Evolutionary conservation across 75 land plant genomes (phyloP), one percentile per base, ranked within the genome.

Genomic region (Chamaecyparis obtusa): DNA sequence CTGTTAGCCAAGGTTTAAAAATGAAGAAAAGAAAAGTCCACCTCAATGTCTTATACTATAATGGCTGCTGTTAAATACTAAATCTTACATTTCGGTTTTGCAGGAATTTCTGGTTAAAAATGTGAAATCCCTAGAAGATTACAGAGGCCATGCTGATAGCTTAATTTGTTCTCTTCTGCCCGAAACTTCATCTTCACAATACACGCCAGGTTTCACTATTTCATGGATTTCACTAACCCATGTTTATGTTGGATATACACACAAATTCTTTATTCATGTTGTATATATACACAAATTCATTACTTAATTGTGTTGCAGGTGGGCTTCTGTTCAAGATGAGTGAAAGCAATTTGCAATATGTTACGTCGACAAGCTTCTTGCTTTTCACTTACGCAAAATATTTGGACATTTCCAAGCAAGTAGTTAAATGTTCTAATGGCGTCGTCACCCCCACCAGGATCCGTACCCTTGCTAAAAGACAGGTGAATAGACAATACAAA

Each of bases 371-470:
- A 35, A 85, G 94, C 10, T 91, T 93, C 75, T 75, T 96, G n/a
- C 95, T 96, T 4, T 86, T 93, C 32, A 64, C 87, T 35, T 96
- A 95, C 86, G 86, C 93, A 33, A 90, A 92, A 60, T 86, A 92
- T 86, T 86, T 97, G 41, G 51, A 36, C 71, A 85, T 89, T 67
- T 41, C 89, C 13, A 37, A 83, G 4, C 37, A 71, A 19, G 85
- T 85, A 55, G 88, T 95, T 14, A 88, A 87, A 78, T 97, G 99
- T 89, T 90, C 92, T 15, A 87, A 91, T 4, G 41, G 51, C 3
- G 76, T 83, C 21, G 85, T 92, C 86, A 86, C 93, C 27, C 11
- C 87, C 19, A 83, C 91, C 74, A 71, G 88, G 85, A 86, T 92
- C 85, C 88, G 36, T 30, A 37, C 83, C 64, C 90, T 94, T 83